Evolutionary conservation across 257 asterid genomes (phyloP), one percentile per base, ranked within the genome.

Genomic region (Solanum ahanhuiri): DNA sequence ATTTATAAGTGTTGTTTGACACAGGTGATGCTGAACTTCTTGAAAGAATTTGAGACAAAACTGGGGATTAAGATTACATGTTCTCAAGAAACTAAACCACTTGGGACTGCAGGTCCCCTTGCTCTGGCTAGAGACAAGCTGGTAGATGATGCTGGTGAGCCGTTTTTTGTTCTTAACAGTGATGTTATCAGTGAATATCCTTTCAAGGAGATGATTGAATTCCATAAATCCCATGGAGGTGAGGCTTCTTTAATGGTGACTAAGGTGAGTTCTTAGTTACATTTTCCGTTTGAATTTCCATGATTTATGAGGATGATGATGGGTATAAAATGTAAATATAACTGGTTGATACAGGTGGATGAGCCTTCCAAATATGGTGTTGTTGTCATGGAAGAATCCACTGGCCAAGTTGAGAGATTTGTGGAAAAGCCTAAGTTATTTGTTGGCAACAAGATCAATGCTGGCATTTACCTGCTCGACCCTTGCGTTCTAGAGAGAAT

Each of bases 31-130:
- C 92, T 96, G 90, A 94, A 95, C 92, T 96, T 96, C 92, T 89
- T 95, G 90, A 95, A 95, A 93, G 99, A 95, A 33, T 96, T 95
- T 83, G 98, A 95, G 92, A 82, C 93, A n/a, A 96, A 94, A 92
- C 96, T 95, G 60, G 98, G 91, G 89, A 95, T 96, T 81, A 95
- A 93, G 92, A 96, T 96, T 77, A 92, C 96, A 18, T 96, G 99
- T 91, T 96, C 99, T 4, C 98, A 93, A 89, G 99, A 96, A 93
- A 96, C 98, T 39, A 98, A 96, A 89, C 99, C 99, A 9, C 98
- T 96, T 64, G 98, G 99, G 85, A 96, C 98, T 64, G 99, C 99
- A 43, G 98, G 99, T 69, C 99, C 99, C 86, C 97, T 96, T 88
- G 98, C 99, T 88, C 90, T 96, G 95, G 98, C 99, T 83, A 88